Conservation (phyloP, 2,329 filamentous ascomycete genomes). For the Elsinoe arachidis region DNA sequence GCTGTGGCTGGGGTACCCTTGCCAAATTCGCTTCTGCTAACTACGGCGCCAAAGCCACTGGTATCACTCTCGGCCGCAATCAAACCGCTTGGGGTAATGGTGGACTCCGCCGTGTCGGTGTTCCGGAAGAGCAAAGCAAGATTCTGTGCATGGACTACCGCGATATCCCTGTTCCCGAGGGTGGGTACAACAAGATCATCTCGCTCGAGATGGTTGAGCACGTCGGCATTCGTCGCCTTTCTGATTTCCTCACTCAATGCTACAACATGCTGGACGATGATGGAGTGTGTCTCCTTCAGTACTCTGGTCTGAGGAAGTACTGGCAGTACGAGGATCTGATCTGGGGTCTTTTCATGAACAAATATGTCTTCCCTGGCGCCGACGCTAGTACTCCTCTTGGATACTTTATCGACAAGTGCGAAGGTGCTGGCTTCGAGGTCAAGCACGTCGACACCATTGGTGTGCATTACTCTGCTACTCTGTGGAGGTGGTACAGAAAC, state of each 20-base stretch:
- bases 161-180: constrained; percentile 72
- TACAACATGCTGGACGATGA: constrained; percentile 95
- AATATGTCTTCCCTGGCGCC: constrained; percentile 95
- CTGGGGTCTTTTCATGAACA: constrained; percentile 99
- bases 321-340: constrained; percentile 98
- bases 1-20: constrained; percentile 96
- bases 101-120: constrained; percentile 70
- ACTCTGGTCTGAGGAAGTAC: constrained; percentile 82
- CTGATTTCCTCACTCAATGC: constrained; percentile 72
- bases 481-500: constrained; percentile 98
- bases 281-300: constrained; percentile 91
- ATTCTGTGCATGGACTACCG: constrained; percentile 97
- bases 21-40: constrained; percentile 86
- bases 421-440: constrained; percentile 81
- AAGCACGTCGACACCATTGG: constrained; percentile 89
- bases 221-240: constrained; percentile 86
- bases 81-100: constrained; percentile 96
- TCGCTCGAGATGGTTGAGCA: constrained; percentile 99
- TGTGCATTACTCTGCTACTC: constrained; percentile 90
- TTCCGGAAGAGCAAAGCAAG: constrained; percentile 78
- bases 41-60: constrained; percentile 77
- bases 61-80: constrained; percentile 90
- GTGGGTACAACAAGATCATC: constrained; percentile 87
- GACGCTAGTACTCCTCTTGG: constrained; percentile 91
- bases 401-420: constrained; percentile 74